Evolutionary conservation across 2,329 filamentous ascomycete genomes (phyloP).

Genomic region (Nemania abortiva): DNA sequence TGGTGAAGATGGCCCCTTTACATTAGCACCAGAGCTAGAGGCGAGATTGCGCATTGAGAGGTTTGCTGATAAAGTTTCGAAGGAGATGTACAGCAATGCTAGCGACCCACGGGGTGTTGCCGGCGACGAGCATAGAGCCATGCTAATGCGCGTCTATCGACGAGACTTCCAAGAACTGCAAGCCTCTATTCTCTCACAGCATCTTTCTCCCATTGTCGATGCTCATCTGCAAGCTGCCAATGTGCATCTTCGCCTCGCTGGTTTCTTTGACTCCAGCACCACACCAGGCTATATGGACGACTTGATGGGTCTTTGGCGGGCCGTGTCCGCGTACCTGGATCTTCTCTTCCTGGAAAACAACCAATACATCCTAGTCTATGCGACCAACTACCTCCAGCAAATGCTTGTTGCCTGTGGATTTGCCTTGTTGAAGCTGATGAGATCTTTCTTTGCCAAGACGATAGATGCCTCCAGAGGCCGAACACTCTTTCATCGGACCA

Average conservation of each 20-base stretch:
- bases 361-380: constrained; percentile 71
- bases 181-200: constrained; percentile 69
- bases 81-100: constrained; percentile 83
- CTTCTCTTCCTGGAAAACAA: constrained; percentile 69
- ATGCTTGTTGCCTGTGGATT: constrained; percentile 87
- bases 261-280: constrained; percentile 83
- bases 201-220: constrained; percentile 68
- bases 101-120: constrained; percentile 78
- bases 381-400: constrained; percentile 83
- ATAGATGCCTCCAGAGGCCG: constrained; percentile 77
- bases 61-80: constrained; percentile 81
- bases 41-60: constrained; percentile 77
- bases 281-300: constrained; percentile 80
- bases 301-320: constrained; percentile 79
- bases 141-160: constrained; percentile 74
- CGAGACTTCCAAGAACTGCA: constrained; percentile 74
- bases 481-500: constrained; percentile 76
- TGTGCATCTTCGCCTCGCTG: constrained; percentile 80
- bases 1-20: constrained; percentile 70
- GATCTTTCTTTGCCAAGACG: constrained; percentile 79
- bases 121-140: constrained; percentile 74
- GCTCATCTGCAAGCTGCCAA: constrained; percentile 79
- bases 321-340: constrained; percentile 77
- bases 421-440: constrained; percentile 81
- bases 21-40: constrained; percentile 72